These are phyloP conservation scores for Knoxia roxburghii DNA, from an alignment of 257 asterid species.

Conservation along the genomic window DNA sequence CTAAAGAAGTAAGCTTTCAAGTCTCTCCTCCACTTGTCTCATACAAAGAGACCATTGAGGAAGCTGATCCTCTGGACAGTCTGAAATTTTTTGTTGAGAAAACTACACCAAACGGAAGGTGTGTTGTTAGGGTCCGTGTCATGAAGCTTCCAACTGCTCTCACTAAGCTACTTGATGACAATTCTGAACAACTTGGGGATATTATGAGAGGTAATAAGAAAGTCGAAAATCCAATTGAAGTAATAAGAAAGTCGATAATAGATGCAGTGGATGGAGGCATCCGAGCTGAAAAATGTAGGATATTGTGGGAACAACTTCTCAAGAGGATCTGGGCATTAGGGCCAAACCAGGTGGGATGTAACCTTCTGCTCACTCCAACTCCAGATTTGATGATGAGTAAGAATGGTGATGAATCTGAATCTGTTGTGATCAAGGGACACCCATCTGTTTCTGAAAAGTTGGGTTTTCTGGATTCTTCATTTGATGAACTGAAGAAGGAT, in stretches of 20 bases:
- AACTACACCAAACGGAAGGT: slow-evolving; percentile 78
- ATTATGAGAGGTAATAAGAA: slow-evolving; percentile 72
- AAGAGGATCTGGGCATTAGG: slow-evolving; percentile 94
- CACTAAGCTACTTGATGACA: slow-evolving; percentile 75
- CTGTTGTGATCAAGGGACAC: slow-evolving; percentile 61
- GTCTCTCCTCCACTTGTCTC: slow-evolving; percentile 94
- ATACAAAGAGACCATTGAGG: slow-evolving; percentile 81
- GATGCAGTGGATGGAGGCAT: slow-evolving; percentile 68
- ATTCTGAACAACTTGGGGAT: slow-evolving; percentile 66
- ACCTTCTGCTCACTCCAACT: slow-evolving; percentile 66
- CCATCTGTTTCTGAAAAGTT: slow-evolving; percentile 64
- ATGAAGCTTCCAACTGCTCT: slow-evolving; percentile 77
- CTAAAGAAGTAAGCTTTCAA: slow-evolving; percentile 68
- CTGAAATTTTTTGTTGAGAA: slow-evolving; percentile 66
- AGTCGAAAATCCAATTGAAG: slow-evolving; percentile 65
- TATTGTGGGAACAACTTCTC: slow-evolving; percentile 52
- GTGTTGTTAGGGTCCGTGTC: slow-evolving; percentile 75
- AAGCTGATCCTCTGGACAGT: slow-evolving; percentile 52
- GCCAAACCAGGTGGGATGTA: slow-evolving; percentile 84
- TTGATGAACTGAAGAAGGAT: slow-evolving; percentile 16
- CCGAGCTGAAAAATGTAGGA: slow-evolving; percentile 46
- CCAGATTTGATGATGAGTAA: slow-evolving; percentile 42
- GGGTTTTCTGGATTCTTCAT: slow-evolving; percentile 42
- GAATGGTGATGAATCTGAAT: slow-evolving; percentile 29
- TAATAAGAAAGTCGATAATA: slow-evolving; percentile 58